A percentile compares a stretch with the other conserved stretches of the same genome.
Evolutionary conservation across 306 rosid genomes (phyloP).

Genomic region (Sphenostylis stenocarpa): DNA sequence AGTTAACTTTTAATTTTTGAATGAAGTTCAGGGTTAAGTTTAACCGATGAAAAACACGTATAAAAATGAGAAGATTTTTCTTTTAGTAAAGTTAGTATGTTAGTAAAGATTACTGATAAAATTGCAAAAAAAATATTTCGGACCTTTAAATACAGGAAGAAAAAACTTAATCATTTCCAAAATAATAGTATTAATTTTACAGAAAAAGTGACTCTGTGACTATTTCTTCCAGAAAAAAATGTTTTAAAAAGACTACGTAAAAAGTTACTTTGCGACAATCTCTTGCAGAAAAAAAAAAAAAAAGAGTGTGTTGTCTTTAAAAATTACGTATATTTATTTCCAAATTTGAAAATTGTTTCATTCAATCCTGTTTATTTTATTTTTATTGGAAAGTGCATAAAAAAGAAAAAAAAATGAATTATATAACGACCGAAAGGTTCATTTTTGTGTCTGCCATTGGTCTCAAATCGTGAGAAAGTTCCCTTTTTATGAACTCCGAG

Average conservation of each 20-base stretch:
- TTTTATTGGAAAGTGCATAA: neutral
- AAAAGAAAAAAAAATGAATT: neutral
- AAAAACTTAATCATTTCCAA: neutral
- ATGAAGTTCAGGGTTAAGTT: too few relatives aligned
- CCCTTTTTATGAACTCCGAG: conserved; percentile 18
- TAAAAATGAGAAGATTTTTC: neutral
- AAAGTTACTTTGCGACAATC: too few relatives aligned
- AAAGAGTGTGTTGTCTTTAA: neutral
- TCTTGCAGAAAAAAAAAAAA: neutral
- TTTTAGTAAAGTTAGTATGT: too few relatives aligned
- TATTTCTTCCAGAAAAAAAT: too few relatives aligned
- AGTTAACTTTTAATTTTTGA: too few relatives aligned
- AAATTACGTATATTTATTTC: neutral
- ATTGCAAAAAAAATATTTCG: too few relatives aligned
- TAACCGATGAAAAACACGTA: too few relatives aligned
- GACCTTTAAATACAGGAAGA: too few relatives aligned
- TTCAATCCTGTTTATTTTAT: neutral
- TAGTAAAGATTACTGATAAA: too few relatives aligned
- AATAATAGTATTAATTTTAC: neutral
- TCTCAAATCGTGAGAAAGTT: conserved; percentile 19
- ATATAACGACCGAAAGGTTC: neutral
- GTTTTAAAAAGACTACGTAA: too few relatives aligned
- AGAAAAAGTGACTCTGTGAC: too few relatives aligned
- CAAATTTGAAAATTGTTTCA: neutral
- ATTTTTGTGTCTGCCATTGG: neutral